These are phyloP conservation scores for Homolaphlyctis polyrhiza DNA, from an alignment of 371 early-diverging fungal species.

Conservation along the genomic window DNA sequence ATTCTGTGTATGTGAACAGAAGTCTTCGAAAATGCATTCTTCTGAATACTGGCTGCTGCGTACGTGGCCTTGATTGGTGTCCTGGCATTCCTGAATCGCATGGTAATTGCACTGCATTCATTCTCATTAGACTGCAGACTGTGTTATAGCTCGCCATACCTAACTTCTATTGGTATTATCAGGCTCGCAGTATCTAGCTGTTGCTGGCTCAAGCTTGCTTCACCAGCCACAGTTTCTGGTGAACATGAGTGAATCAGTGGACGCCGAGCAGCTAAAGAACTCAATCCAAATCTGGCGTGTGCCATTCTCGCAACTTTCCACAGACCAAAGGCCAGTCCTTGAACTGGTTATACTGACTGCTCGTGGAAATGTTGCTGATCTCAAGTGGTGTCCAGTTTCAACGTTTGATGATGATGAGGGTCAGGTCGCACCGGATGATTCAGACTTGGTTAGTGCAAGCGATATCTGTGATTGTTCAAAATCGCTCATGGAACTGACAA, in stretches of 20 bases:
- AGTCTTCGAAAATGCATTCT: constrained; percentile 28
- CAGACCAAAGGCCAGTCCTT: constrained; percentile 23
- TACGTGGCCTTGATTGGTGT: constrained; percentile 64
- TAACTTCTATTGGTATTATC: neutral
- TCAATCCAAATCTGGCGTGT: constrained; percentile 56
- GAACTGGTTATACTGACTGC: constrained; percentile 56
- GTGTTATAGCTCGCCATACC: neutral
- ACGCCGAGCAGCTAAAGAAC: too few species aligned
- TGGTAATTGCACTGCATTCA: constrained; percentile 6
- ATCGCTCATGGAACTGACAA: too few species aligned
- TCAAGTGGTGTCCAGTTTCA: constrained; percentile 58
- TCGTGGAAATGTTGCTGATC: constrained; percentile 45
- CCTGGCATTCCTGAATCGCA: constrained; percentile 36
- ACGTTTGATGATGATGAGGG: too few species aligned
- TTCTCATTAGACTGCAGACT: neutral
- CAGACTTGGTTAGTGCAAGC: too few species aligned
- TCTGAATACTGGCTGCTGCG: constrained; percentile 53
- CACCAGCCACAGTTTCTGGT: constrained; percentile 49
- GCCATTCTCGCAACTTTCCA: constrained; percentile 5
- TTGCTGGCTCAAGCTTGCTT: constrained; percentile 50
- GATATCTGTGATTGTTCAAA: too few species aligned
- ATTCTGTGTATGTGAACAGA: too few species aligned
- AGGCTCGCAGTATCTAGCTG: constrained; percentile 50
- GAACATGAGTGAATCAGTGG: too few species aligned
- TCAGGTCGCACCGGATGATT: too few species aligned